Conservation (phyloP, 148 eudicot genomes). For the Amaranthus palmeri region DNA sequence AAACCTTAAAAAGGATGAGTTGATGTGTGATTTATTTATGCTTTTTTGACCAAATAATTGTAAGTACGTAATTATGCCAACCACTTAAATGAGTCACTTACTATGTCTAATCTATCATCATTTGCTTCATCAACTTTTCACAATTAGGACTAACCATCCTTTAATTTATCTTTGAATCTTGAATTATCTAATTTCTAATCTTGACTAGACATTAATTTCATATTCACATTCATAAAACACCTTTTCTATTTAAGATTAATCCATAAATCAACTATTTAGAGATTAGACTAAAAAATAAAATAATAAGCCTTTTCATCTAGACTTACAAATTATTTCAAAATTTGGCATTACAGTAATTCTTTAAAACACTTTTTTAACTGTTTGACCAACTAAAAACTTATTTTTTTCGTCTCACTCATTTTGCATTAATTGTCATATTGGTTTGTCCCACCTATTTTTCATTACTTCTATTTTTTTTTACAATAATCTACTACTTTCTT, state of each 20-base stretch:
- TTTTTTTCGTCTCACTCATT: no score
- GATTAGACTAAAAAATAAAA: no score
- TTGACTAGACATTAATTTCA: neutral
- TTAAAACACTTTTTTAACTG: no score
- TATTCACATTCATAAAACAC: neutral
- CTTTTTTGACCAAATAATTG: conserved; percentile 7
- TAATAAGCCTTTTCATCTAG: no score
- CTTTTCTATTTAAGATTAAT: no score
- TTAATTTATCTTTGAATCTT: neutral
- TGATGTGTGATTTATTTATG: conserved; percentile 4
- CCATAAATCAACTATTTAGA: neutral
- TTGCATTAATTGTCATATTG: no score
- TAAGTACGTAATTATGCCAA: conserved; percentile 8
- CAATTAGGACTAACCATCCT: neutral
- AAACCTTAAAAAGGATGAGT: neutral
- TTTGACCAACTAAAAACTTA: no score
- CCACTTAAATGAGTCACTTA: neutral
- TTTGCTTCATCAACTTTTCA: neutral
- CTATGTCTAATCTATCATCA: conserved; percentile 1
- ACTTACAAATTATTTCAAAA: no score
- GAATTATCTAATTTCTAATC: neutral
- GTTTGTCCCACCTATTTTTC: no score
- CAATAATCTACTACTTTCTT: no score
- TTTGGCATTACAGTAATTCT: no score
- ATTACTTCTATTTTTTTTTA: no score